phyloP scores from a whole-genome alignment of 1,284 basidiomycete genomes.

The Naganishia sp. region DNA sequence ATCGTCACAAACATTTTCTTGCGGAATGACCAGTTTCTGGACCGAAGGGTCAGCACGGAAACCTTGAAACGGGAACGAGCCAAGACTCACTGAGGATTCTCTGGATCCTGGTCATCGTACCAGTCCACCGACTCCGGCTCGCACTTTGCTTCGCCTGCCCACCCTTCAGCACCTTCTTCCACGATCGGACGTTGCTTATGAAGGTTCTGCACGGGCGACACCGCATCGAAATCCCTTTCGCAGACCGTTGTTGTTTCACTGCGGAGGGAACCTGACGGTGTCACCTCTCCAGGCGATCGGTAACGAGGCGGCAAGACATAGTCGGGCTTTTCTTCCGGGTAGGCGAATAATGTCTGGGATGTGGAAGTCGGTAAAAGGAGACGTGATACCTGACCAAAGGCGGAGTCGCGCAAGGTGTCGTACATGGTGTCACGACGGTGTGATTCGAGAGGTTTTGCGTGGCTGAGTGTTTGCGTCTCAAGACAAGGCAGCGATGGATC shows the following conservation, averaged over 20 bases:
- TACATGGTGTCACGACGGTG: not conserved
- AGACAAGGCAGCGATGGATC: too few relatives aligned
- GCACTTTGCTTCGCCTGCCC: constrained; percentile 15
- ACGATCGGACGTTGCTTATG: constrained; percentile 4
- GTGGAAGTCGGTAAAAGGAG: constrained; percentile 13
- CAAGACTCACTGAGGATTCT: constrained; percentile 63
- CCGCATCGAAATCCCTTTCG: constrained; percentile 20
- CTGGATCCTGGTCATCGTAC: constrained; percentile 64
- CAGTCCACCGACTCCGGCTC: constrained; percentile 59
- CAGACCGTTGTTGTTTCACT: constrained; percentile 16
- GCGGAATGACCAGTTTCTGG: constrained; percentile 31
- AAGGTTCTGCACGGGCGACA: constrained; percentile 9
- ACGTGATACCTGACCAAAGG: constrained; percentile 15
- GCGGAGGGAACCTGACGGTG: not conserved
- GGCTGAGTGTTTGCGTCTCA: too few relatives aligned
- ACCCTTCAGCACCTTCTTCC: constrained; percentile 16
- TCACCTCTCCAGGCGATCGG: not conserved
- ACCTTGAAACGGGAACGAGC: not conserved
- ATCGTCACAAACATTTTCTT: constrained; percentile 32
- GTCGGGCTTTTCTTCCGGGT: constrained; percentile 23
- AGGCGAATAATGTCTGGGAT: constrained; percentile 1
- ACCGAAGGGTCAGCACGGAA: too few relatives aligned
- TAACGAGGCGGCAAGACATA: constrained; percentile 4
- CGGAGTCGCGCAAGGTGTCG: constrained; percentile 27
- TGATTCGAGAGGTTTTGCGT: not conserved